phyloP scores from a whole-genome alignment of 176 grass and related monocot genomes.

The Saccharum officinarum region DNA sequence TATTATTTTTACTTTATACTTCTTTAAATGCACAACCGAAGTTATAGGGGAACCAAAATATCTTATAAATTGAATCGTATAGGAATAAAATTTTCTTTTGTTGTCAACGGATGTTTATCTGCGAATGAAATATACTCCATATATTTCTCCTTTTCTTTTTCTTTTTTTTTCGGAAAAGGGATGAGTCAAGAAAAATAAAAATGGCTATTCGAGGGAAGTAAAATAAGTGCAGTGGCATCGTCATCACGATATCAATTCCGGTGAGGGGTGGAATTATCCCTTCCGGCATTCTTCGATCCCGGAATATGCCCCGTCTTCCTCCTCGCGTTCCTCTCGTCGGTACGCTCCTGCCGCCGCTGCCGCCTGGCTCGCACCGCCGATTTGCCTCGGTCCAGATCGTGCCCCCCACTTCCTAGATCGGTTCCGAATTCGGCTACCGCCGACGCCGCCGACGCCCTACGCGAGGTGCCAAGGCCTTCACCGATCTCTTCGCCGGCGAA shows the following conservation, averaged over 20 bases:
- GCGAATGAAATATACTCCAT: no score
- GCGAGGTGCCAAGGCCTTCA: not conserved
- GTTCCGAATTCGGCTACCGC: not conserved
- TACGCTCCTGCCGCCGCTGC: not conserved
- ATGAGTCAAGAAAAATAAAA: not conserved
- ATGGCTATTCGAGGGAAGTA: not conserved
- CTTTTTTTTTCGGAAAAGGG: not conserved
- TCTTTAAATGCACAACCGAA: no score
- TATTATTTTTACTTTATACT: no score
- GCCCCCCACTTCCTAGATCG: not conserved
- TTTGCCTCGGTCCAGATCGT: not conserved
- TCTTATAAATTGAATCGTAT: no score
- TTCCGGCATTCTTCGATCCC: constrained; percentile 35
- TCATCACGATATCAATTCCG: constrained; percentile 7
- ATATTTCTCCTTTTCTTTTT: no score
- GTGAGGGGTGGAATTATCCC: constrained; percentile 42
- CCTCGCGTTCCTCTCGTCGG: not conserved
- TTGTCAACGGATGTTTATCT: no score
- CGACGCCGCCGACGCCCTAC: not conserved
- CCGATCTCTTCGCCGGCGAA: not conserved
- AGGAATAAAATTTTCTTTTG: no score
- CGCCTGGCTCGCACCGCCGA: not conserved
- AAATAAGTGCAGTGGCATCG: not conserved
- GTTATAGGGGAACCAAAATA: no score
- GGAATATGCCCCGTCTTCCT: constrained; percentile 33